A percentile compares a stretch with the other conserved stretches of the same genome.
Conservation (phyloP, 768 basidiomycete genomes). For the Leccinum boreale region DNA sequence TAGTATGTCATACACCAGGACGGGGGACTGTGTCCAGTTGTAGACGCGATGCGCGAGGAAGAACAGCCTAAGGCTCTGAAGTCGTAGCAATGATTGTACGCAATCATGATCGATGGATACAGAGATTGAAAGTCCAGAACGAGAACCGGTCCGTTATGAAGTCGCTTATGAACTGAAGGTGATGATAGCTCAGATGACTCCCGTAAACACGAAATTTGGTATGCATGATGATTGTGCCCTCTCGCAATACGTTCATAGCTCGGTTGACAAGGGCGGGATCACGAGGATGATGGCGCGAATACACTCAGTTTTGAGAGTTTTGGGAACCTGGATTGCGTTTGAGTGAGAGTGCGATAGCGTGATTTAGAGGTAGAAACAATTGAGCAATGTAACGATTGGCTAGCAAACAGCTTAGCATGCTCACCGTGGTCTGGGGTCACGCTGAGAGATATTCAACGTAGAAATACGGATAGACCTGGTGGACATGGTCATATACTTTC, state of each 20-base stretch:
- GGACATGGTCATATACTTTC: conserved; percentile 84
- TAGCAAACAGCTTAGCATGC: conserved; percentile 12
- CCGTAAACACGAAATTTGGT: conserved; percentile 80
- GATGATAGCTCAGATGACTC: conserved; percentile 80
- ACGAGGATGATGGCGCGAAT: conserved; percentile 78
- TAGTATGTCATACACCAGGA: too few relatives aligned
- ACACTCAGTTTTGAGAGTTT: conserved; percentile 44
- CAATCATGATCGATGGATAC: conserved; percentile 98
- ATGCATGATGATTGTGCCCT: conserved; percentile 71
- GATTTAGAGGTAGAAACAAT: conserved; percentile 74
- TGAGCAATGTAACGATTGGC: conserved; percentile 65
- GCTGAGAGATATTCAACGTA: conserved; percentile 76
- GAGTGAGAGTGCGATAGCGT: conserved; percentile 79
- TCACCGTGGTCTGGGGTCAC: conserved; percentile 63
- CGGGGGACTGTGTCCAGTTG: too few relatives aligned
- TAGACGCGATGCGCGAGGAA: too few relatives aligned
- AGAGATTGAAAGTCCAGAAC: conserved; percentile 96
- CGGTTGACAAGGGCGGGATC: conserved; percentile 68
- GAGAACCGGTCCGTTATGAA: conserved; percentile 85
- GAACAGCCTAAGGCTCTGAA: too few relatives aligned
- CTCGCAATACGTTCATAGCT: conserved; percentile 71
- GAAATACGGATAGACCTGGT: conserved; percentile 93
- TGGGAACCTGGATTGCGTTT: conserved; percentile 63
- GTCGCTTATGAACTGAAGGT: conserved; percentile 92
- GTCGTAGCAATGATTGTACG: conserved; percentile 84